phyloP scores from a whole-genome alignment of 257 asterid species.

The Solanum bukasovii region DNA sequence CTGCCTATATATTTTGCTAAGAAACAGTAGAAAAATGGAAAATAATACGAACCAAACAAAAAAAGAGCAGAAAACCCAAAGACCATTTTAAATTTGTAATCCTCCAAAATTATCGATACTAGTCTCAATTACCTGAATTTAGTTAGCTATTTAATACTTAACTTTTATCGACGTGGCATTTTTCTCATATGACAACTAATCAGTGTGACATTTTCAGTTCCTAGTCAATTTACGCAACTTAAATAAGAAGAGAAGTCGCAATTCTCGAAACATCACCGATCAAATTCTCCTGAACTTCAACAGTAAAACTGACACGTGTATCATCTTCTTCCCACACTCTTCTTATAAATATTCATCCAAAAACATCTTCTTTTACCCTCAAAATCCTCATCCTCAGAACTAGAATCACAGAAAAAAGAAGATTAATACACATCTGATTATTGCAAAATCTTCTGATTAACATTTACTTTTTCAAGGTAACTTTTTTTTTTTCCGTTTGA shows the following conservation, averaged over 20 bases:
- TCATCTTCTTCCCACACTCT: constrained; percentile 1
- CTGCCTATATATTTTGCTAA: neutral
- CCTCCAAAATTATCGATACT: neutral
- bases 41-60: neutral
- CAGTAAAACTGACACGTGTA: constrained; percentile 32
- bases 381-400: constrained; percentile 31
- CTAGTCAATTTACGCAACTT: neutral
- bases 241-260: neutral
- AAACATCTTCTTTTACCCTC: neutral
- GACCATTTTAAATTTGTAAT: neutral
- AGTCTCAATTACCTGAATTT: neutral
- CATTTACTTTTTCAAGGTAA: constrained; percentile 25
- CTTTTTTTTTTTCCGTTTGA: neutral
- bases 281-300: constrained; percentile 12
- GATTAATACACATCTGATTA: neutral
- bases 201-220: neutral
- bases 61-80: neutral
- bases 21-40: neutral
- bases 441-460: neutral
- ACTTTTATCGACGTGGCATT: neutral
- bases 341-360: constrained; percentile 15
- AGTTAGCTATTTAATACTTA: no score
- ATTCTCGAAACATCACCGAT: constrained; percentile 24
- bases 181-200: neutral
- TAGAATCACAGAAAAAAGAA: neutral